These are phyloP conservation scores for Gryganskiella cystojenkinii DNA, from an alignment of 192 early-diverging fungal genomes.

Conservation along the genomic window DNA sequence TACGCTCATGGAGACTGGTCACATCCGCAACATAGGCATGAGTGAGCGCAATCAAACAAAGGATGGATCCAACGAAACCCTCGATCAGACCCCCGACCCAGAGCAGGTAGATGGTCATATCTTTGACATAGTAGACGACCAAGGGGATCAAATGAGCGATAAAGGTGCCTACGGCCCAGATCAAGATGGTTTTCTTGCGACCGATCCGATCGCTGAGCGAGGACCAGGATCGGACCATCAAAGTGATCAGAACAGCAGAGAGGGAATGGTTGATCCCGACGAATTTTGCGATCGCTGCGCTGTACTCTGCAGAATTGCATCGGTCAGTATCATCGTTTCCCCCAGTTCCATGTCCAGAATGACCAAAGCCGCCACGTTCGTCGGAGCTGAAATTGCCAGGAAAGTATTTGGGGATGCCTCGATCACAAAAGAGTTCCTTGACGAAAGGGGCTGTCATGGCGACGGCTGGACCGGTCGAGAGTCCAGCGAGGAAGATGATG, in stretches of 20 bases:
- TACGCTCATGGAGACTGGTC: slow-evolving; percentile 16
- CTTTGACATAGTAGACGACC: slow-evolving; percentile 26
- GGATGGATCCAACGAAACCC: slow-evolving; percentile 20
- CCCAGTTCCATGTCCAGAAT: too few relatives aligned
- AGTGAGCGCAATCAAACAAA: slow-evolving; percentile 15
- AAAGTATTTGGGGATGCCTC: slow-evolving; percentile 26
- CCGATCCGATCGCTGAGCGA: slow-evolving; percentile 28
- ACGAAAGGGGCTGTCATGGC: slow-evolving; percentile 9
- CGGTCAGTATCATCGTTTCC: background rate
- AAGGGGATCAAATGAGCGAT: slow-evolving; percentile 4
- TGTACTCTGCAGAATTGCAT: slow-evolving; percentile 42
- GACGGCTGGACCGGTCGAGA: slow-evolving; percentile 7
- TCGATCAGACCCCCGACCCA: slow-evolving; percentile 26
- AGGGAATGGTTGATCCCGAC: slow-evolving; percentile 13
- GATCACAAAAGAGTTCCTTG: slow-evolving; percentile 37
- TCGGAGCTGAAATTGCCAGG: slow-evolving; percentile 13
- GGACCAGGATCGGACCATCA: slow-evolving; percentile 40
- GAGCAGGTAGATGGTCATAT: slow-evolving; percentile 18
- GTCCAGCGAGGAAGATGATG: slow-evolving; percentile 27
- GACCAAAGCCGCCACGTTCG: background rate
- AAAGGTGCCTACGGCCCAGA: slow-evolving; percentile 18
- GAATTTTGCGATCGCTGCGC: slow-evolving; percentile 45
- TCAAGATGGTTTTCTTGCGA: slow-evolving; percentile 10
- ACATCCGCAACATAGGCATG: slow-evolving; percentile 41
- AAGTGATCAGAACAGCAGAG: slow-evolving; percentile 8